Evolutionary conservation across 805 yeast species (phyloP).

Genomic region (Wilhelminamyces savonicus): DNA sequence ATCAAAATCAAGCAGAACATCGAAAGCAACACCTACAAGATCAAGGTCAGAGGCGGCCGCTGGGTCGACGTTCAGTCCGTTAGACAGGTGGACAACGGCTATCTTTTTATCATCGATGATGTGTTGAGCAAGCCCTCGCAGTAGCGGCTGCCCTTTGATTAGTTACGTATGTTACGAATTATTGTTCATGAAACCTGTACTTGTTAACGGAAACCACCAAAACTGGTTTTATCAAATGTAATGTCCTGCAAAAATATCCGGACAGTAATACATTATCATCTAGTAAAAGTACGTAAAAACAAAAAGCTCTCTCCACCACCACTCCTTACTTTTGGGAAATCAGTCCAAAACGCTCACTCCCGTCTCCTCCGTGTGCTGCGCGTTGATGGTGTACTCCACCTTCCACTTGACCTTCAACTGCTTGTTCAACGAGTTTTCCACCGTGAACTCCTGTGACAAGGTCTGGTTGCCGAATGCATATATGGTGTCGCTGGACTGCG

Average conservation of each 20-base stretch:
- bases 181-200: too few relatives aligned
- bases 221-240: too few relatives aligned
- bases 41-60: conserved; percentile 7
- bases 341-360: conserved; percentile 39
- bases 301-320: too few relatives aligned
- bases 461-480: conserved; percentile 43
- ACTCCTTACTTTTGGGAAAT: too few relatives aligned
- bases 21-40: conserved; percentile 8
- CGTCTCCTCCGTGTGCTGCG: conserved; percentile 45
- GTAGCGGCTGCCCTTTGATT: too few relatives aligned
- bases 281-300: too few relatives aligned
- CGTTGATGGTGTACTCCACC: conserved; percentile 46
- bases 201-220: too few relatives aligned
- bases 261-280: too few relatives aligned
- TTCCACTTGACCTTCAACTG: conserved; percentile 72
- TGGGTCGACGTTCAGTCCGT: conserved; percentile 19
- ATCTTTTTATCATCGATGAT: conserved; percentile 31
- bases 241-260: too few relatives aligned
- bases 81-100: conserved; percentile 33
- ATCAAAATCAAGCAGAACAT: conserved; percentile 14
- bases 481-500: conserved; percentile 55
- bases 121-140: conserved; percentile 19
- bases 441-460: conserved; percentile 45
- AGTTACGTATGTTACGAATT: too few relatives aligned
- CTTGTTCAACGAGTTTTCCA: conserved; percentile 28